Conservation (phyloP, 306 rosid genomes). For the Vigna mungo region DNA sequence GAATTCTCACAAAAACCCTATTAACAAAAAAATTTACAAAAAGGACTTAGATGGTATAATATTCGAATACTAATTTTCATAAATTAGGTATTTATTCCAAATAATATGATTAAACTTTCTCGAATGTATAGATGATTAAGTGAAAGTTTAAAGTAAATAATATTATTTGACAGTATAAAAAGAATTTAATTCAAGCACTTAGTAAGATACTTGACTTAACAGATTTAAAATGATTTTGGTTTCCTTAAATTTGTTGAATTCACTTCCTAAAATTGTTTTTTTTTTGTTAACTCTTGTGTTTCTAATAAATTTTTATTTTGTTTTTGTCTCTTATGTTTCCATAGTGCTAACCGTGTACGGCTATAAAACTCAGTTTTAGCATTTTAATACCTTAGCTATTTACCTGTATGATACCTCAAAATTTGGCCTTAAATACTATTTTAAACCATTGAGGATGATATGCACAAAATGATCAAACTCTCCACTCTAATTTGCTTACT, state of each 20-base stretch:
- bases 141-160: background rate
- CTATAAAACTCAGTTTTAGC: background rate
- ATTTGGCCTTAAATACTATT: background rate
- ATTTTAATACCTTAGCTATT: background rate
- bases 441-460: background rate
- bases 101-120: background rate
- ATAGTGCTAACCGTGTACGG: too few species aligned
- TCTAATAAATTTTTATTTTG: too few species aligned
- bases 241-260: too few species aligned
- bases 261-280: too few species aligned
- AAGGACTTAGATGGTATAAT: too few species aligned
- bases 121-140: background rate
- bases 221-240: too few species aligned
- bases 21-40: too few species aligned
- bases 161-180: background rate
- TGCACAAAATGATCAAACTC: slow-evolving; percentile 1
- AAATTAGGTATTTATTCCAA: too few species aligned
- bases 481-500: background rate
- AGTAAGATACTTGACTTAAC: background rate
- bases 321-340: too few species aligned
- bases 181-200: background rate
- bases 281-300: too few species aligned
- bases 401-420: background rate
- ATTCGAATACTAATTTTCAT: too few species aligned
- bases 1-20: too few species aligned